Evolutionary conservation across 805 yeast species (phyloP).

Genomic region (Candida coquimbonensis): DNA sequence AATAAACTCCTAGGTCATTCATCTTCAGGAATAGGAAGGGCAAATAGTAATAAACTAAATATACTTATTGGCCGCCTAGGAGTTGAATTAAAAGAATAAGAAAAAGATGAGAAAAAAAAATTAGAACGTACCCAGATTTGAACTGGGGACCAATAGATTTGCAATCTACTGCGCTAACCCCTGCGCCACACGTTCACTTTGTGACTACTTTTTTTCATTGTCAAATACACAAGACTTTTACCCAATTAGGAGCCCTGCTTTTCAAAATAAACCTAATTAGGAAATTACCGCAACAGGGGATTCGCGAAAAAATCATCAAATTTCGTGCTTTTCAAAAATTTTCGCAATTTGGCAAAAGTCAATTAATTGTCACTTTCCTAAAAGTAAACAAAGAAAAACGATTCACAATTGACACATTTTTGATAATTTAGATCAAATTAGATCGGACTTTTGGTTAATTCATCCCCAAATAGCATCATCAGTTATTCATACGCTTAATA

Average conservation of each 20-base stretch:
- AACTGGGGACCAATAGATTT: conserved; percentile 98
- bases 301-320: not conserved
- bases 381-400: not conserved
- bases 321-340: not conserved
- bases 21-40: too few relatives aligned
- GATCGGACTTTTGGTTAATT: too few relatives aligned
- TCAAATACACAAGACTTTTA: too few relatives aligned
- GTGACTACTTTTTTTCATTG: not conserved
- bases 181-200: conserved; percentile 71
- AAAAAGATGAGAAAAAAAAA: too few relatives aligned
- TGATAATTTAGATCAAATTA: too few relatives aligned
- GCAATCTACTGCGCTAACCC: conserved; percentile 98
- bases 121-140: conserved; percentile 77
- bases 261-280: not conserved
- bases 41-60: too few relatives aligned
- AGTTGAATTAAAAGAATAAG: not conserved
- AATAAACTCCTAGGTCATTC: too few relatives aligned
- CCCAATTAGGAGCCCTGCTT: conserved; percentile 26
- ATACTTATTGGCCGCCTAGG: too few relatives aligned
- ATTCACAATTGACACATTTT: too few relatives aligned
- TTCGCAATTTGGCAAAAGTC: not conserved
- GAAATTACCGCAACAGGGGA: too few relatives aligned
- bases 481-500: too few relatives aligned
- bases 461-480: too few relatives aligned
- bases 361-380: not conserved